Evolutionary conservation across 805 yeast genomes (phyloP), one percentile per base, ranked within the genome.

Genomic region (Saccharomycopsis fodiens): DNA sequence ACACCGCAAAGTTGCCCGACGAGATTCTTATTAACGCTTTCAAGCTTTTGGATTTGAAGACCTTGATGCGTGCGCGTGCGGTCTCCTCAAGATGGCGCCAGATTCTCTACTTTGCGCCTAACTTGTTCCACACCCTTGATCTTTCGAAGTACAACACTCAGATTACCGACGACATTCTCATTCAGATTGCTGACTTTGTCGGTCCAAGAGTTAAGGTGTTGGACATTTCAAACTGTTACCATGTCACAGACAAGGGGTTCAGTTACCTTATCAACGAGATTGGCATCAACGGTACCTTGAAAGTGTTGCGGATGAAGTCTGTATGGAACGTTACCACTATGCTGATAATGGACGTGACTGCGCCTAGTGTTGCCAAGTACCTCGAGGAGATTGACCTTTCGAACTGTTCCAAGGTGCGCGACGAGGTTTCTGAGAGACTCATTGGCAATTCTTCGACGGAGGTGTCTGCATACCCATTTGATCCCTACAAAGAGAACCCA

Each of bases 321-420:
- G 80, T 76, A 40, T 83, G 91, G 91, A 85, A 81, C 54, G 77
- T 84, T 6, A 74, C 81, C 48, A 85, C 87, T 2, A 79, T 82
- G 85, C 84, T 89, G 2, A 80, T 83, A 25, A 81, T 83, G 87
- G 91, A 84, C 58, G 61, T 83, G 35, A 73, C 86, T 1, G 78
- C 74, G 1, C 80, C 82, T 0, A 69, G 74, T 53, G 78, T 82
- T 27, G 88, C 88, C 6, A 65, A 69, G 29, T 62, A 70, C 51
- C 62, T 84, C 32, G 76, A 69, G 45, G 78, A 74, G 43, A 65
- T 84, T 17, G 87, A 83, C 58, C 64, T 84, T 36, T 73, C 85
- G 7, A 82, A 84, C 59, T 84, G 91, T 54, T 65, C 88, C 19
- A 81, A 79, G 54, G 86, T 83, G 1, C 68, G 78, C 42, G 93